phyloP scores from a whole-genome alignment of 805 yeast genomes.

The Kodamaea kakaduensis region DNA sequence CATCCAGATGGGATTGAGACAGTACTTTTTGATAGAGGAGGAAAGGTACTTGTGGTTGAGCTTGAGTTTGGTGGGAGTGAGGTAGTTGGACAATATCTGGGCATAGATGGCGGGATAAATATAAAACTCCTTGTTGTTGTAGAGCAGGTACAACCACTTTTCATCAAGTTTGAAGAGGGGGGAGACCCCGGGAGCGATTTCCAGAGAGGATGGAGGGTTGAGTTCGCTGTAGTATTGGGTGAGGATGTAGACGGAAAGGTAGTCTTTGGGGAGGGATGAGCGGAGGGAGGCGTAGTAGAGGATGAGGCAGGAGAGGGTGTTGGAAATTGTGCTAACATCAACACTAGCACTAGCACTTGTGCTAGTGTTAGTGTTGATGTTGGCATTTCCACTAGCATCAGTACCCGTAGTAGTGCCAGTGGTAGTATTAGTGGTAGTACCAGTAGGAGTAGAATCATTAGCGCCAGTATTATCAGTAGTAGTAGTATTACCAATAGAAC shows the following conservation, averaged over 20 bases:
- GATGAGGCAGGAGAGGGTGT: constrained; percentile 20
- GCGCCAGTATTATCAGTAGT: background rate
- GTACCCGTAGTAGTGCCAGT: too few relatives aligned
- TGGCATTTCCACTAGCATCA: too few relatives aligned
- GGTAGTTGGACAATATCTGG: constrained; percentile 37
- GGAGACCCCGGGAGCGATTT: constrained; percentile 16
- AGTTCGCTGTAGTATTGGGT: constrained; percentile 28
- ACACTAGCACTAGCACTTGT: too few relatives aligned
- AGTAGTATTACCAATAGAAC: background rate
- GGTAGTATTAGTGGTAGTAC: background rate
- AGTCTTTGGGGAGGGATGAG: constrained; percentile 34
- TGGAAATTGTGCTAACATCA: constrained; percentile 15
- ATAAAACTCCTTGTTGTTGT: constrained; percentile 28
- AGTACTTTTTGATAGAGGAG: constrained; percentile 24
- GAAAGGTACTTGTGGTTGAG: constrained; percentile 36
- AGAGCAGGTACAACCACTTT: constrained; percentile 19
- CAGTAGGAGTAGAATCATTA: constrained; percentile 1
- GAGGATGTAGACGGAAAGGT: constrained; percentile 31
- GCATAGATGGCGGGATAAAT: constrained; percentile 36
- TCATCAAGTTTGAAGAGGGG: constrained; percentile 21
- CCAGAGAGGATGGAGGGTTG: constrained; percentile 32
- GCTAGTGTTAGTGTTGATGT: too few relatives aligned
- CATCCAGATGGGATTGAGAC: constrained; percentile 41
- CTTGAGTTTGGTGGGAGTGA: constrained; percentile 36
- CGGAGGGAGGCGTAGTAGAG: constrained; percentile 25